Percentiles rank a stretch among this genome's conserved stretches.
Evolutionary conservation across 768 basidiomycete genomes (phyloP).

Genomic region (Kwoniella botswanensis): DNA sequence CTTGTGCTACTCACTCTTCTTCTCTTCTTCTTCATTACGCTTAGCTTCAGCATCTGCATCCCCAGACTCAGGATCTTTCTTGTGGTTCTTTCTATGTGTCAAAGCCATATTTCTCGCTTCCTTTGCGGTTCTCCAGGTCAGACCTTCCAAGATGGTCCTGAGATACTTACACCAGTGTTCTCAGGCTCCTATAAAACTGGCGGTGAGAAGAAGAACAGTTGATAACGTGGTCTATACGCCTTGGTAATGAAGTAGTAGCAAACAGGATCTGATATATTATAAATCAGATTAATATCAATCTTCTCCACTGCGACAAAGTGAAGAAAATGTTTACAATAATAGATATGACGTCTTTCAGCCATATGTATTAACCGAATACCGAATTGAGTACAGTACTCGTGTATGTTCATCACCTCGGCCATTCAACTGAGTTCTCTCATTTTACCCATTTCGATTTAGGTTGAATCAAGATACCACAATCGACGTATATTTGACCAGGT

Average conservation of each 20-base stretch:
- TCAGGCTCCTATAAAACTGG: background rate
- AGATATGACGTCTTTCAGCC: background rate
- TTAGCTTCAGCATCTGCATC: slow-evolving; percentile 40
- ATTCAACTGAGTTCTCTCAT: too few species aligned
- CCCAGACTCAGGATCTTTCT: slow-evolving; percentile 38
- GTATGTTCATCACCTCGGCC: too few species aligned
- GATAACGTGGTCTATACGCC: too few species aligned
- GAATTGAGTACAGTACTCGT: too few species aligned
- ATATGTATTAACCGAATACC: too few species aligned
- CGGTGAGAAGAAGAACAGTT: too few species aligned
- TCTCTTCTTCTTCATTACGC: slow-evolving; percentile 39
- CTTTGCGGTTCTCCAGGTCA: background rate
- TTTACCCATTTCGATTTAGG: too few species aligned
- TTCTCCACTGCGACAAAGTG: background rate
- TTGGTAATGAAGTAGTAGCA: too few species aligned
- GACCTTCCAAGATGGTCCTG: background rate
- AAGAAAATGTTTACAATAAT: background rate
- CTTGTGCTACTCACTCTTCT: slow-evolving; percentile 38
- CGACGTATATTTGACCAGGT: too few species aligned
- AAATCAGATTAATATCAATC: background rate
- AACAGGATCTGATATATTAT: background rate
- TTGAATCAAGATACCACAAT: too few species aligned
- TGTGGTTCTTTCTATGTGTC: slow-evolving; percentile 39
- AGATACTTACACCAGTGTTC: background rate
- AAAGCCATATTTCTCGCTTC: slow-evolving; percentile 33